Percentiles rank a stretch among this genome's conserved stretches.
These are phyloP conservation scores for Eutrema heterophyllum DNA, from an alignment of 345 rosid species.

Conservation along the genomic window DNA sequence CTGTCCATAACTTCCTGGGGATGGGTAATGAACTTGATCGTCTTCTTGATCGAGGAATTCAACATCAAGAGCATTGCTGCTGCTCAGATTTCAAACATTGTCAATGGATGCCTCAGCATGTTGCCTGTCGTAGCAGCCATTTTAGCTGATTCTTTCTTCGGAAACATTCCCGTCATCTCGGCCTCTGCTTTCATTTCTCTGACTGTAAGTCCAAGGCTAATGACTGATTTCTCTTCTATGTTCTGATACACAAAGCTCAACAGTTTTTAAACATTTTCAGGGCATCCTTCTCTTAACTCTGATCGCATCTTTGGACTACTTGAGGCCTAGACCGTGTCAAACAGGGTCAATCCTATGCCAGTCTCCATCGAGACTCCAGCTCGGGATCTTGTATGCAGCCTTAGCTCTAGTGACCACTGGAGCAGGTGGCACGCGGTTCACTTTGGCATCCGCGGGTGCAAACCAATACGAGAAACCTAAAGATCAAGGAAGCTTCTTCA, in stretches of 20 bases:
- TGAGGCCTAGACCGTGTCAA: conserved; percentile 37
- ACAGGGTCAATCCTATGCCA: conserved; percentile 29
- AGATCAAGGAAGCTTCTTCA: conserved; percentile 43
- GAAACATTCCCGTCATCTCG: conserved; percentile 31
- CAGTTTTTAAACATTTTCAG: conserved; percentile 18
- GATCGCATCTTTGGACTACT: conserved; percentile 26
- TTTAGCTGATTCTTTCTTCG: conserved; percentile 42
- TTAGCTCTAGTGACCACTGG: conserved; percentile 34
- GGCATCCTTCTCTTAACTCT: conserved; percentile 37
- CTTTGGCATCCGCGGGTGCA: conserved; percentile 39
- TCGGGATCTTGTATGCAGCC: conserved; percentile 38
- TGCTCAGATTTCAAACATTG: conserved; percentile 35
- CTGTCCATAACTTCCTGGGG: conserved; percentile 38
- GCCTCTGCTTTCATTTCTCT: conserved; percentile 35
- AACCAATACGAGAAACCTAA: conserved; percentile 39
- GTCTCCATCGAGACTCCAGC: conserved; percentile 31
- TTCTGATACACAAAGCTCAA: neutral
- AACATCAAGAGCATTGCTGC: conserved; percentile 41
- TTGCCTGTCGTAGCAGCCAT: conserved; percentile 41
- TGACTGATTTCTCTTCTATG: neutral
- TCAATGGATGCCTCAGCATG: conserved; percentile 32
- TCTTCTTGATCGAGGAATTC: conserved; percentile 38
- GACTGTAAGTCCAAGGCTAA: conserved; percentile 28
- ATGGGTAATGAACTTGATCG: conserved; percentile 39
- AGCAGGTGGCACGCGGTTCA: conserved; percentile 36